Evolutionary conservation across 1,284 basidiomycete genomes (phyloP).

Genomic region (Marasmius fiardii): DNA sequence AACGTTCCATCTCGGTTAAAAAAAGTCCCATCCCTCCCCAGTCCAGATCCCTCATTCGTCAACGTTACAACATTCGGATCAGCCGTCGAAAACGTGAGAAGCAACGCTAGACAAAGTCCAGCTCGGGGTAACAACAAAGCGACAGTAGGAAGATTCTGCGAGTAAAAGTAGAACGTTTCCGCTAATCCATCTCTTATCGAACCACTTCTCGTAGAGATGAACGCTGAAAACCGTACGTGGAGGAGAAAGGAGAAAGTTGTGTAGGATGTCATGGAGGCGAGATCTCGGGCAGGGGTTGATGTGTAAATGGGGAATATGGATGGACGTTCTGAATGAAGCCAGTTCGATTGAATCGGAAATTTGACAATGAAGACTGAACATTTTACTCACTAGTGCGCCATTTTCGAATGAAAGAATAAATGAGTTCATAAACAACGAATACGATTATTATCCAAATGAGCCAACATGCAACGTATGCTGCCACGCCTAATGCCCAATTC

Average conservation of each 20-base stretch:
- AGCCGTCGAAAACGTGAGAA: conserved; percentile 61
- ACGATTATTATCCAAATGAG: conserved; percentile 68
- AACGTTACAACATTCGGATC: conserved; percentile 44
- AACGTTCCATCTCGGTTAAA: conserved; percentile 67
- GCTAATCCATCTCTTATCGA: conserved; percentile 60
- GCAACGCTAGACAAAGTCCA: conserved; percentile 63
- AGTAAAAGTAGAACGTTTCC: conserved; percentile 75
- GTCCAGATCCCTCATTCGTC: conserved; percentile 41
- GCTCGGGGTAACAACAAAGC: conserved; percentile 75
- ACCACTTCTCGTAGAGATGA: conserved; percentile 48
- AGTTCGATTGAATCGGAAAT: conserved; percentile 1
- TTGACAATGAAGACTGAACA: neutral
- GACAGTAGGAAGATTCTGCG: conserved; percentile 78
- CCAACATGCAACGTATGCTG: conserved; percentile 79
- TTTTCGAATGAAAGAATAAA: conserved; percentile 75
- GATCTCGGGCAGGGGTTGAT: conserved; percentile 71
- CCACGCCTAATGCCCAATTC: conserved; percentile 73
- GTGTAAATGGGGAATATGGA: conserved; percentile 78
- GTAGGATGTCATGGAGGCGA: conserved; percentile 74
- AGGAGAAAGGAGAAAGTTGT: conserved; percentile 80
- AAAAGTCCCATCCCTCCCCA: conserved; percentile 63
- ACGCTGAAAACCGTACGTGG: conserved; percentile 69
- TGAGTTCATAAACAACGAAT: conserved; percentile 75
- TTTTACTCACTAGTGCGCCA: conserved; percentile 80
- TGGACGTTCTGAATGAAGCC: conserved; percentile 60